Evolutionary conservation across 106 monocot genomes (phyloP).

Genomic region (Phalaenopsis equestris): DNA sequence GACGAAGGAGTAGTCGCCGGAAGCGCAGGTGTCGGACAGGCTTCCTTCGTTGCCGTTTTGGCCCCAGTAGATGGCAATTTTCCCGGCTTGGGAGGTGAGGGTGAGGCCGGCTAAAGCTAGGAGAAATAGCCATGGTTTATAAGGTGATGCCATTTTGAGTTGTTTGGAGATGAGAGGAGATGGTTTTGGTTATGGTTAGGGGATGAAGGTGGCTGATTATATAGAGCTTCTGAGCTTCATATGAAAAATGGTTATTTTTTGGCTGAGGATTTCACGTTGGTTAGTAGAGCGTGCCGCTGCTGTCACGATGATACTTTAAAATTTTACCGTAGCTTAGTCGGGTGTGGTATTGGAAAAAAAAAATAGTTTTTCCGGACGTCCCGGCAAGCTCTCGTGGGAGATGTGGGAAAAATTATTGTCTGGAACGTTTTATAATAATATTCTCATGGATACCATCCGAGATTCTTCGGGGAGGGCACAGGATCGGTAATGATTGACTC

Average conservation of each 20-base stretch:
- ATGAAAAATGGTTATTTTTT: no score
- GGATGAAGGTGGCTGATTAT: no score
- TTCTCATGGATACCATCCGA: no score
- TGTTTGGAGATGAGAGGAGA: neutral
- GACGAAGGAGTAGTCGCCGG: slow-evolving; percentile 36
- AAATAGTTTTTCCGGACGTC: no score
- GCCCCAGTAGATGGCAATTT: slow-evolving; percentile 57
- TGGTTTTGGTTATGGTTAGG: neutral
- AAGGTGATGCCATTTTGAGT: neutral
- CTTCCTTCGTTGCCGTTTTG: slow-evolving; percentile 39
- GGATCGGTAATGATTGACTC: no score
- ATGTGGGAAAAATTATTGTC: no score
- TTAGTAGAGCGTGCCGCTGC: neutral
- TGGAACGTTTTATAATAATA: no score
- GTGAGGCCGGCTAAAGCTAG: neutral
- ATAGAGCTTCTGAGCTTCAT: no score
- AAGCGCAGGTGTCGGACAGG: slow-evolving; percentile 30
- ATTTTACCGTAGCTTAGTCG: neutral
- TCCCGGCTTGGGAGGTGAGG: slow-evolving; percentile 6
- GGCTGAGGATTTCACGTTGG: no score
- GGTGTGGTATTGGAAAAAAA: no score
- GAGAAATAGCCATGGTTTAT: neutral
- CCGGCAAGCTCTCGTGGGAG: no score
- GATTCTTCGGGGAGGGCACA: no score
- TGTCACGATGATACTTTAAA: neutral